These are phyloP conservation scores for Puccinellia tenuiflora DNA, from an alignment of 176 grass and related monocot genomes.

Conservation along the genomic window DNA sequence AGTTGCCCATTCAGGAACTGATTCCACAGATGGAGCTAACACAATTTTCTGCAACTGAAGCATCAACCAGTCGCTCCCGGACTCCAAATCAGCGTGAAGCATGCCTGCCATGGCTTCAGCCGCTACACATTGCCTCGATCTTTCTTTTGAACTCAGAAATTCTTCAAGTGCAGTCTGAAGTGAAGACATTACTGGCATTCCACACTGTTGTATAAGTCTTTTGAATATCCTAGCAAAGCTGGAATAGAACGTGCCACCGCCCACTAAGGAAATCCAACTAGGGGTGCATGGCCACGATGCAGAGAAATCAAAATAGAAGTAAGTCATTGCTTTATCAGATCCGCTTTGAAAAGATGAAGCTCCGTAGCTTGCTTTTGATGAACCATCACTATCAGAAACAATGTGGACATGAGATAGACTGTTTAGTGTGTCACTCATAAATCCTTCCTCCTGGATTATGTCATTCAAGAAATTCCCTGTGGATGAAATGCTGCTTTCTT, in stretches of 20 bases:
- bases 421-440: slow-evolving; percentile 68
- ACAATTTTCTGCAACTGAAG: slow-evolving; percentile 67
- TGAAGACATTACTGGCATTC: slow-evolving; percentile 50
- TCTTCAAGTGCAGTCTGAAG: slow-evolving; percentile 61
- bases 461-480: slow-evolving; percentile 60
- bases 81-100: slow-evolving; percentile 80
- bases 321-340: slow-evolving; percentile 77
- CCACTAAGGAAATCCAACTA: slow-evolving; percentile 80
- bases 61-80: slow-evolving; percentile 66
- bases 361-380: slow-evolving; percentile 63
- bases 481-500: slow-evolving; percentile 30
- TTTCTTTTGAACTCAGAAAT: slow-evolving; percentile 88
- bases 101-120: slow-evolving; percentile 93
- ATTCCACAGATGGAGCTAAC: slow-evolving; percentile 82
- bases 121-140: slow-evolving; percentile 92
- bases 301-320: slow-evolving; percentile 97
- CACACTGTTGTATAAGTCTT: slow-evolving; percentile 90
- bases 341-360: slow-evolving; percentile 79
- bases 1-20: slow-evolving; percentile 92
- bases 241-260: slow-evolving; percentile 62
- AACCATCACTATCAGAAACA: slow-evolving; percentile 71
- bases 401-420: slow-evolving; percentile 86
- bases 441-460: slow-evolving; percentile 72
- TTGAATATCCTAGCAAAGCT: slow-evolving; percentile 97
- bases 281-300: slow-evolving; percentile 87